Percentiles rank a stretch among this genome's conserved stretches.
Conservation (phyloP, 2,329 filamentous ascomycete species). For the Penicillium hordei region DNA sequence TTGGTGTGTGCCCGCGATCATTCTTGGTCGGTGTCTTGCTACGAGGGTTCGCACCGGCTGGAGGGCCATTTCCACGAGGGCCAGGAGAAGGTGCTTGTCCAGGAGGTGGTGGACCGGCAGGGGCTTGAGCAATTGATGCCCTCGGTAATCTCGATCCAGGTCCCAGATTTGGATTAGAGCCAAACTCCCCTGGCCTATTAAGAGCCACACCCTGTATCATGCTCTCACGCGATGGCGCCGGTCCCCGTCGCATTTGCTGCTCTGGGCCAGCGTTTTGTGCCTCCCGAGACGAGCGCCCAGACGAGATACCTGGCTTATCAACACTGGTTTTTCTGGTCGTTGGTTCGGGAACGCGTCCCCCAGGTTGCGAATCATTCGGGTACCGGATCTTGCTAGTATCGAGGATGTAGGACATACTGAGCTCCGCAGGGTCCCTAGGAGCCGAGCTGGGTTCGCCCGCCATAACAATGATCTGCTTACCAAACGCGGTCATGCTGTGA, state of each 20-base stretch:
- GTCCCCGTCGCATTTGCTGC: constrained; percentile 36
- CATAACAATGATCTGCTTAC: constrained; percentile 87
- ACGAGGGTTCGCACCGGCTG: constrained; percentile 33
- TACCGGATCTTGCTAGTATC: constrained; percentile 97
- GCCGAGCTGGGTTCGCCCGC: constrained; percentile 93
- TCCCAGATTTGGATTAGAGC: constrained; percentile 33
- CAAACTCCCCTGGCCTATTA: constrained; percentile 30
- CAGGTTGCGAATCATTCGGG: constrained; percentile 67
- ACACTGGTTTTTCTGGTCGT: constrained; percentile 45
- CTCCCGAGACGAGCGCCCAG: constrained; percentile 46
- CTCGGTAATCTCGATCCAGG: constrained; percentile 60
- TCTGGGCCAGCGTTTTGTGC: constrained; percentile 41
- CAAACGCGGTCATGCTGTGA: constrained; percentile 95
- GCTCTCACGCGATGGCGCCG: constrained; percentile 47
- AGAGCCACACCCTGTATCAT: constrained; percentile 29
- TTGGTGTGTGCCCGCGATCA: constrained; percentile 46
- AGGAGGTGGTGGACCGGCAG: constrained; percentile 63
- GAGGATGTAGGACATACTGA: constrained; percentile 85
- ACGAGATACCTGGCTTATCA: constrained; percentile 44
- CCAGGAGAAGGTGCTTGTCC: constrained; percentile 63
- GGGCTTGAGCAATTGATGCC: constrained; percentile 59
- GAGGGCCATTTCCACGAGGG: constrained; percentile 49
- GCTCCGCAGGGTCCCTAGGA: constrained; percentile 74
- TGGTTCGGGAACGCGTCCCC: constrained; percentile 42
- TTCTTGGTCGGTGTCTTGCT: constrained; percentile 55